Base-by-base conservation (phyloP, 2,329 filamentous ascomycete species). In the Talaromyces sp. region DNA sequence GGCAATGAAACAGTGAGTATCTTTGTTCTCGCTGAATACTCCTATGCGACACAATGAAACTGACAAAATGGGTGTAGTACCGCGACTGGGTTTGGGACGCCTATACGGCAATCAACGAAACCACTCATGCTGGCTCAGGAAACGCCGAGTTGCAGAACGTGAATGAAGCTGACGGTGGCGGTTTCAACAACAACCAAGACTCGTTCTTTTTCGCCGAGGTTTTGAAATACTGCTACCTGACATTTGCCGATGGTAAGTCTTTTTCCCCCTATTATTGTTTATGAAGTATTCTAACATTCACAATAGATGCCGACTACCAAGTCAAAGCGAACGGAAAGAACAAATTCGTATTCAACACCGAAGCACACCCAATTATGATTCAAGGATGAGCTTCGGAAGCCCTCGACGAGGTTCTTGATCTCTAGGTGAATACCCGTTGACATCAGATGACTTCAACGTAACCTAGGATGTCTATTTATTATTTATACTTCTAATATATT, bases 191-290 rank as follows among this genome's bases (percentile, higher is more conserved):
- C 72, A 87, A 88, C 71, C 89, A 92, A 80, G 90, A 96, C 76
- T 92, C 88, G 68, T 96, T 94, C 77, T 88, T 89, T 79, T 91
- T 95, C 72, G 91, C 91, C 0, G 91, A 95, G 78, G 88, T 92
- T 64, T 71, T 95, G 73, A 96, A 96, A 80, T 95, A 95, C 72
- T 79, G 83, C 61, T 95, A 89, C 75, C 72, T 95, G 66, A 89
- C 90, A 60, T 85, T 86, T 70, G 81, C 83, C 0, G 66, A 68
- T 17, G 71, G 71, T 73, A 67, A 61, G 65, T 63, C 9, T 29
- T 29, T 29, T 27, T 7, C 11, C 24, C 21, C 26, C 14, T 4
- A 14, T 35, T 3, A 35, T 35, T 14, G 0, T 48, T 19, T 21
- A 24, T 46, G 24, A 9, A 6, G 41, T 46, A 21, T 46, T 3